phyloP scores from a whole-genome alignment of 129 eudicot species.

The Cynara cardunculus region DNA sequence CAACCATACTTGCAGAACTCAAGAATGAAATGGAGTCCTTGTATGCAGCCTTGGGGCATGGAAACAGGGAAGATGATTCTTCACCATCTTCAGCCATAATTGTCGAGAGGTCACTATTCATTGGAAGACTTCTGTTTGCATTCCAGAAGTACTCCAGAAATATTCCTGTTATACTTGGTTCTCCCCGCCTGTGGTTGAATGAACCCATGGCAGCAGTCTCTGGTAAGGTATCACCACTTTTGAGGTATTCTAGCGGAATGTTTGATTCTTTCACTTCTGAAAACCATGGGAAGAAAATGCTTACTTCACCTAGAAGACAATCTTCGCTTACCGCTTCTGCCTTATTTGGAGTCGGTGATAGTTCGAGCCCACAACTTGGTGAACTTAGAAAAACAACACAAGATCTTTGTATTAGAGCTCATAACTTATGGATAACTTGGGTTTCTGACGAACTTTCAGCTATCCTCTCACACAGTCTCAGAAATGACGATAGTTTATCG shows the following conservation, averaged over 20 bases:
- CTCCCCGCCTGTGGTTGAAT: conserved; percentile 81
- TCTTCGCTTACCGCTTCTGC: conserved; percentile 65
- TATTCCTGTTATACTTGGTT: conserved; percentile 83
- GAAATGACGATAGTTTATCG: conserved; percentile 72
- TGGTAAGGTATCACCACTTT: conserved; percentile 33
- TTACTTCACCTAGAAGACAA: conserved; percentile 53
- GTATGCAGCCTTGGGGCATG: conserved; percentile 44
- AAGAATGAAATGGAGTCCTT: conserved; percentile 64
- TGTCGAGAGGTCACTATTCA: conserved; percentile 78
- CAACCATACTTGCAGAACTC: conserved; percentile 57
- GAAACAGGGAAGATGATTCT: conserved; percentile 28
- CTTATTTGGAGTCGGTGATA: conserved; percentile 70
- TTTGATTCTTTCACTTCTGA: conserved; percentile 47
- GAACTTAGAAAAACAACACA: conserved; percentile 62
- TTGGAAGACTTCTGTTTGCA: conserved; percentile 88
- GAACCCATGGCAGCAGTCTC: conserved; percentile 36
- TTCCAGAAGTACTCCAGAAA: conserved; percentile 85
- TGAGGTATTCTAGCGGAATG: conserved; percentile 40
- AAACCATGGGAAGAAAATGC: conserved; percentile 46
- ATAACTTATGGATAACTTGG: conserved; percentile 89
- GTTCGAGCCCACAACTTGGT: conserved; percentile 69
- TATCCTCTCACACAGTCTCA: conserved; percentile 50
- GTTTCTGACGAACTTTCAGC: conserved; percentile 74
- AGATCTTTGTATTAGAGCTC: conserved; percentile 81
- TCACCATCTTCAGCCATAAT: conserved; percentile 47